Evolutionary conservation across 2,329 filamentous ascomycete species (phyloP).

Genomic region (Chaetomium globosum): DNA sequence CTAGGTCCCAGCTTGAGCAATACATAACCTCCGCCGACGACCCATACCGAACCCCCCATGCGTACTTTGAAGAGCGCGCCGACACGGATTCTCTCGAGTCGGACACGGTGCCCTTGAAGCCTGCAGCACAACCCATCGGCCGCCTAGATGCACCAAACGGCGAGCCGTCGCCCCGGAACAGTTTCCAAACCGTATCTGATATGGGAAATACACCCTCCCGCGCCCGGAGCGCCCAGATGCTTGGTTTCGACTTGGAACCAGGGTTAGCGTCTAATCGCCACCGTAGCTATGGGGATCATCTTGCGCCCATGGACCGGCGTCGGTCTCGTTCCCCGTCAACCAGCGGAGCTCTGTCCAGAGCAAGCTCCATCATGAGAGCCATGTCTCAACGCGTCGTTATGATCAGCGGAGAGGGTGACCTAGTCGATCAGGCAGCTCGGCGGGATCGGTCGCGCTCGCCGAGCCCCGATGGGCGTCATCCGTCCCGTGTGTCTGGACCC

Average conservation of each 20-base stretch:
- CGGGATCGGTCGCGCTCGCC: slow-evolving; percentile 62
- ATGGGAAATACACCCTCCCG: slow-evolving; percentile 59
- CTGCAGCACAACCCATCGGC: slow-evolving; percentile 59
- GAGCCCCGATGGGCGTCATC: slow-evolving; percentile 55
- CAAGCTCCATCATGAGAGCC: slow-evolving; percentile 74
- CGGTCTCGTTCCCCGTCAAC: slow-evolving; percentile 66
- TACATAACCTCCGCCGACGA: slow-evolving; percentile 34
- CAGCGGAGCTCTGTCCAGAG: slow-evolving; percentile 66
- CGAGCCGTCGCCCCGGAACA: slow-evolving; percentile 53
- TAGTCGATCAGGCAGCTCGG: slow-evolving; percentile 71
- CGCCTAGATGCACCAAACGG: slow-evolving; percentile 47
- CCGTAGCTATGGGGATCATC: slow-evolving; percentile 60
- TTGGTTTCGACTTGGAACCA: slow-evolving; percentile 60
- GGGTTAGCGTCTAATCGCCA: slow-evolving; percentile 55
- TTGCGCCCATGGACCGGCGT: slow-evolving; percentile 54
- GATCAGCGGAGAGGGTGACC: slow-evolving; percentile 87
- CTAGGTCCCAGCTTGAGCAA: slow-evolving; percentile 37
- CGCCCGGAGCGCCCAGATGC: slow-evolving; percentile 56
- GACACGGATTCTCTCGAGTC: slow-evolving; percentile 55
- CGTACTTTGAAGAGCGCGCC: slow-evolving; percentile 48
- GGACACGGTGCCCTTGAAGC: slow-evolving; percentile 61
- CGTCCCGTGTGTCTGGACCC: slow-evolving; percentile 51
- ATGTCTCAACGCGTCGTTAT: slow-evolving; percentile 99
- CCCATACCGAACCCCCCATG: slow-evolving; percentile 41
- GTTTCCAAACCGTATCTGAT: slow-evolving; percentile 61